Evolutionary conservation across 2,329 filamentous ascomycete species (phyloP).

Genomic region (Colletotrichum sp.): DNA sequence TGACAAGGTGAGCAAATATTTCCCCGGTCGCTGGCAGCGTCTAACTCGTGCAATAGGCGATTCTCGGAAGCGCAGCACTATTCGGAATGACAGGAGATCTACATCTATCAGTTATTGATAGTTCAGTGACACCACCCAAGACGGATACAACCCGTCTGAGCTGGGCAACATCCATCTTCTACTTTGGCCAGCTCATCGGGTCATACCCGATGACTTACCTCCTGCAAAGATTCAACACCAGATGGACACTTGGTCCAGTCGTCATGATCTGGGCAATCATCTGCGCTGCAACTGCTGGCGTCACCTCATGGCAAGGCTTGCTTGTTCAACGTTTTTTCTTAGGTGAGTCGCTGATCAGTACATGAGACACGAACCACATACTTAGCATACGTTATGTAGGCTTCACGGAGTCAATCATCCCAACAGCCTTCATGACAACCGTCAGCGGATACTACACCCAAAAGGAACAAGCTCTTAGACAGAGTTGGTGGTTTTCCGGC

Average conservation of each 20-base stretch:
- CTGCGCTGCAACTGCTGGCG: constrained; percentile 61
- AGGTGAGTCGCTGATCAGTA: not conserved
- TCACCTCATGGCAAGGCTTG: constrained; percentile 58
- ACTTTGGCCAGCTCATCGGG: constrained; percentile 65
- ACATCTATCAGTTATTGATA: constrained; percentile 44
- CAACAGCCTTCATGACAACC: constrained; percentile 55
- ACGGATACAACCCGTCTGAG: constrained; percentile 58
- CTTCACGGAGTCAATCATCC: constrained; percentile 53
- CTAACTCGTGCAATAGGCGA: constrained; percentile 44
- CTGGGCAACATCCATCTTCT: constrained; percentile 67
- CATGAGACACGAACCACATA: not conserved
- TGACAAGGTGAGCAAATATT: constrained; percentile 56
- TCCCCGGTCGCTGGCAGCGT: not conserved
- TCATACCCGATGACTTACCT: constrained; percentile 64
- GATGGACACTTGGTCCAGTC: constrained; percentile 52
- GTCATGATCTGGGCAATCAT: constrained; percentile 59
- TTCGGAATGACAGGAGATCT: constrained; percentile 67
- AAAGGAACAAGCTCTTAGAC: constrained; percentile 51
- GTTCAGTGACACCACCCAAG: constrained; percentile 41
- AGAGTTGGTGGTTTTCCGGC: constrained; percentile 55
- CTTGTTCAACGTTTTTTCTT: constrained; percentile 55
- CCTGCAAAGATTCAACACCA: constrained; percentile 59
- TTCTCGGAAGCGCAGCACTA: constrained; percentile 61
- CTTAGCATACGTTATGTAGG: not conserved
- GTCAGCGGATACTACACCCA: constrained; percentile 55